These are phyloP conservation scores for Xylaria intraflava DNA, from an alignment of 495 filamentous ascomycete species.

Conservation along the genomic window DNA sequence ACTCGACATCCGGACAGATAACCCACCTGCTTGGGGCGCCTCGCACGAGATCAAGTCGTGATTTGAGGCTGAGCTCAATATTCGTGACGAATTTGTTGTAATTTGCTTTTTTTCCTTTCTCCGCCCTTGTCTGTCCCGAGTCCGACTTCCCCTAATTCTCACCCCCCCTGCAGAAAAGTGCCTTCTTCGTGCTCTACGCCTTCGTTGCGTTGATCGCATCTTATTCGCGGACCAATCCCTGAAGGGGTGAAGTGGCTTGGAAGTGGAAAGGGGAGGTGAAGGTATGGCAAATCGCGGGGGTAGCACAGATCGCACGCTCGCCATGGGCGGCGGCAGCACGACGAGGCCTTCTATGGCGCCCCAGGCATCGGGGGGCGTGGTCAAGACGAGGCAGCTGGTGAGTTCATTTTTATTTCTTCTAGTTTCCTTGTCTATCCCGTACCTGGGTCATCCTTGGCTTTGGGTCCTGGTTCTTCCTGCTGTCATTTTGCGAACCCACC, in stretches of 20 bases:
- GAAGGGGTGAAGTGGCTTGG: neutral
- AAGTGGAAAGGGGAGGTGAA: neutral
- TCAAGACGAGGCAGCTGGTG: constrained; percentile 40
- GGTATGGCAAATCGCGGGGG: constrained; percentile 17
- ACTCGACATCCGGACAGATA: constrained; percentile 7
- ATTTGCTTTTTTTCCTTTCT: neutral
- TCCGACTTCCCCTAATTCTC: neutral
- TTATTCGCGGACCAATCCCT: neutral
- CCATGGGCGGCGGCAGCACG: constrained; percentile 13
- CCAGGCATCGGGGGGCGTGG: constrained; percentile 20
- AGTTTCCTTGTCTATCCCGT: no score
- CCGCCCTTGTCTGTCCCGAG: neutral
- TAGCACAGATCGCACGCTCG: constrained; percentile 17
- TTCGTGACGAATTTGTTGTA: neutral
- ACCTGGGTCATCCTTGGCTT: neutral
- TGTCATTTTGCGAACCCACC: no score
- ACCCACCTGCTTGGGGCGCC: neutral
- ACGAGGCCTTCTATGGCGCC: constrained; percentile 23
- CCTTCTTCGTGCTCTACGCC: neutral
- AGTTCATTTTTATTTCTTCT: constrained; percentile 12
- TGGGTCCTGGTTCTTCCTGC: no score
- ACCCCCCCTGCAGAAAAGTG: neutral
- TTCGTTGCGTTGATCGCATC: neutral
- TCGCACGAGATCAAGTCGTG: constrained; percentile 3
- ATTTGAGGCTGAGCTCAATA: neutral